Evolutionary conservation across 2,329 filamentous ascomycete genomes (phyloP), one percentile per base, ranked within the genome.

Genomic region (Coniochaeta prunicola): DNA sequence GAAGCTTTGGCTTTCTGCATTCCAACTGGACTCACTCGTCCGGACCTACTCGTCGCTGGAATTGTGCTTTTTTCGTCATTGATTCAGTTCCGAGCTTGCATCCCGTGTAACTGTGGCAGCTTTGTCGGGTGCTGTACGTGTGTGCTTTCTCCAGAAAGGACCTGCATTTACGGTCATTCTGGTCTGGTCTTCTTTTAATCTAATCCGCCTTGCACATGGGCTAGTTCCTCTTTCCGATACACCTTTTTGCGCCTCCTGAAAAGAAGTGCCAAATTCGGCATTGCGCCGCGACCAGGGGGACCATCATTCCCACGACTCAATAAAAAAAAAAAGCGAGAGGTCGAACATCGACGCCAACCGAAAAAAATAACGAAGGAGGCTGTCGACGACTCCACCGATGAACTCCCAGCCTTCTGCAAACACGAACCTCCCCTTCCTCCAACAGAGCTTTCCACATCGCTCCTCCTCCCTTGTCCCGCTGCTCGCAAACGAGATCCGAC

Each of bases 351-450:
- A 56, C 54, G 17, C 65, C 63, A 65, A 66, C 30, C 19, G 12
- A 64, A 68, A 66, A 65, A 55, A 21, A 19, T 33, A 55, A 55
- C 53, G 3, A 34, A 55, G 33, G 53, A 55, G 53, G 53, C 33
- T 55, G 53, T 33, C 64, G 57, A 62, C 21, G 62, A 63, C 65
- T 67, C 67, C 67, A 66, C 71, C 69, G 70, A 77, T 76, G 74
- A 71, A 70, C 64, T 66, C 68, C 76, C 75, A 77, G 75, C 77
- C 76, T 76, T 77, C 71, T 68, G 66, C 67, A 70, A 68, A 65
- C 68, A 70, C 71, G 72, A 73, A 65, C 61, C 59, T 65, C 68
- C n/a, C 65, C 71, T 68, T 70, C 65, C 67, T 69, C 65, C 67
- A 69, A 63, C 59, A 34, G 59, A 60, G 62, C 56, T 59, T 56